A percentile compares a stretch with the other conserved stretches of the same genome.
phyloP scores from a whole-genome alignment of 352 stramenopile genomes.

The Peronospora belbahrii region DNA sequence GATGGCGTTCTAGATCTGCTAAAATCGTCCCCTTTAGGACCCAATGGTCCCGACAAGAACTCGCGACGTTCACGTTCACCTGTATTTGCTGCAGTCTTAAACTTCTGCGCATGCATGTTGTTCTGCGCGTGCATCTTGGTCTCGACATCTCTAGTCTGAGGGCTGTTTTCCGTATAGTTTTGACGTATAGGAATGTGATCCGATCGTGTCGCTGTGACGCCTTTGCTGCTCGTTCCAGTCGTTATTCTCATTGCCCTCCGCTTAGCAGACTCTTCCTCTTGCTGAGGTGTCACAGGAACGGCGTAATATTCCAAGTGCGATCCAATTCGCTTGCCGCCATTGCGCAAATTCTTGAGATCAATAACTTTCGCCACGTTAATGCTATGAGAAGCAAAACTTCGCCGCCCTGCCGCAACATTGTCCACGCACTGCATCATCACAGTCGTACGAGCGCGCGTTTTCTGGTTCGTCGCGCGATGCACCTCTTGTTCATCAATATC shows the following conservation, averaged over 20 bases:
- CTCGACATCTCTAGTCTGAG: background rate
- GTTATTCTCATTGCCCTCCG: constrained; percentile 11
- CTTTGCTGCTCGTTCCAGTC: constrained; percentile 11
- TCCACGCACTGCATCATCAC: constrained; percentile 18
- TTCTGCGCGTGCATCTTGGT: constrained; percentile 3
- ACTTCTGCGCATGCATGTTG: background rate
- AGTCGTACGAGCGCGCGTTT: constrained; percentile 25
- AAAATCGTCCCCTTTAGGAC: constrained; percentile 1
- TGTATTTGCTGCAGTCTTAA: constrained; percentile 1
- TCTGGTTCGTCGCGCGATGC: constrained; percentile 12
- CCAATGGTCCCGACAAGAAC: background rate
- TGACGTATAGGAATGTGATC: constrained; percentile 4
- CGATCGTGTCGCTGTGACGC: constrained; percentile 17
- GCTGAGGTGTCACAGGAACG: background rate
- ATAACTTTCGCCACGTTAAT: constrained; percentile 24
- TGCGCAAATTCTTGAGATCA: constrained; percentile 23
- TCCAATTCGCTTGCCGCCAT: constrained; percentile 4
- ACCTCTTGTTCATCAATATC: constrained; percentile 18
- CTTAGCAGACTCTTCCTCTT: constrained; percentile 8
- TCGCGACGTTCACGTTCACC: background rate
- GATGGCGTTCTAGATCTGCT: constrained; percentile 3
- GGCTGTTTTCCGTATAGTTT: constrained; percentile 12
- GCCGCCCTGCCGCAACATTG: constrained; percentile 9
- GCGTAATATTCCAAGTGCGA: constrained; percentile 7
- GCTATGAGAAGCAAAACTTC: constrained; percentile 7